Conservation (phyloP, 441 rosid genomes). For the Hypseocharis bilobata region DNA sequence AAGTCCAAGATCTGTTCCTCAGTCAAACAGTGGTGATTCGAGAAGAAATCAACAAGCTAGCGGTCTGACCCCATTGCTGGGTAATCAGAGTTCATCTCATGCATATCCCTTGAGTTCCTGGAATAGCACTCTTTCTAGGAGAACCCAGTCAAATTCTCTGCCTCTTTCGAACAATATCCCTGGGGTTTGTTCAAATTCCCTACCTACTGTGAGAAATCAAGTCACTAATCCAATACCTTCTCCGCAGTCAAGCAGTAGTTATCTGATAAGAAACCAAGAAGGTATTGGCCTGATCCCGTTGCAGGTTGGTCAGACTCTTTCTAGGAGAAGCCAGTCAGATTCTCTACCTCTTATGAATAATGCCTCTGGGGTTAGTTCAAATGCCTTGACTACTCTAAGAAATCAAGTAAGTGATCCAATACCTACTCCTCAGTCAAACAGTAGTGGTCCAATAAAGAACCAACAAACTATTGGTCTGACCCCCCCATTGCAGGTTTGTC, state of each 20-base stretch:
- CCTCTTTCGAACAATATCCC: background rate
- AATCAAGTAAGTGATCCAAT: background rate
- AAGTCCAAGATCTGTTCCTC: no score
- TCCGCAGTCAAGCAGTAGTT: background rate
- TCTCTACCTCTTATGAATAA: background rate
- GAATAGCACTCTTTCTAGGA: background rate
- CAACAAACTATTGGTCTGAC: background rate
- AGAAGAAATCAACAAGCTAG: background rate
- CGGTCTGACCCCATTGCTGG: background rate
- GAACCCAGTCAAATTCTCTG: background rate
- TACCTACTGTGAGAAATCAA: background rate
- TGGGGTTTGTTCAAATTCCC: background rate
- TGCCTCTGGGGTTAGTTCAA: background rate
- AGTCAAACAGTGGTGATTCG: background rate
- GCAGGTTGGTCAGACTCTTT: background rate
- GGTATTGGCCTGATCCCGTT: background rate
- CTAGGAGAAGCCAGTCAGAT: background rate
- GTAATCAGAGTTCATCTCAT: background rate
- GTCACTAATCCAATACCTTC: background rate
- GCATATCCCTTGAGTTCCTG: background rate
- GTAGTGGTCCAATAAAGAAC: background rate
- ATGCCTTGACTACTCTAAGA: background rate
- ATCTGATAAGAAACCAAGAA: background rate
- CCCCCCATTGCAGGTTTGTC: background rate
- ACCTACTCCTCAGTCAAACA: background rate